Evolutionary conservation across 1,139 yeast species (phyloP).

Genomic region (Magnusiomyces suaveolens): DNA sequence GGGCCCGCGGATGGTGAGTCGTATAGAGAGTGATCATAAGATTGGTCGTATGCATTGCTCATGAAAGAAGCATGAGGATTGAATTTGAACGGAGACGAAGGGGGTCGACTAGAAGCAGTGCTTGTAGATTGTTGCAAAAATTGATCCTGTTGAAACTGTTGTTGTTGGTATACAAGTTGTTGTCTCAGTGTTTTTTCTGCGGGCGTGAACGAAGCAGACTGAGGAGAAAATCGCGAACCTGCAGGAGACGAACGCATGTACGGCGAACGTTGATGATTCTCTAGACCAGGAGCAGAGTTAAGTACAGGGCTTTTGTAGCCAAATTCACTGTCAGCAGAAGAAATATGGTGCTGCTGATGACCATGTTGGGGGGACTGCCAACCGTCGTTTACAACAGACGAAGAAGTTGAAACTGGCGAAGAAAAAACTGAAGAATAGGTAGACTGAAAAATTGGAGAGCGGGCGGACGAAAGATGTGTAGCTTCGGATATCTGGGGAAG

Average conservation of each 20-base stretch:
- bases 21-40: background rate
- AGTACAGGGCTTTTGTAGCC: constrained; percentile 8
- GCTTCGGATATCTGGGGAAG: constrained; percentile 2
- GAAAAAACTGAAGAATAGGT: constrained; percentile 11
- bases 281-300: constrained; percentile 1
- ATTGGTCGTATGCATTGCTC: background rate
- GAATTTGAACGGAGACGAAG: background rate
- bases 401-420: constrained; percentile 11
- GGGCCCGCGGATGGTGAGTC: background rate
- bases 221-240: constrained; percentile 8
- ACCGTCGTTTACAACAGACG: constrained; percentile 4
- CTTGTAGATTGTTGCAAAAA: background rate
- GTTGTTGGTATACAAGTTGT: constrained; percentile 15
- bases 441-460: constrained; percentile 8
- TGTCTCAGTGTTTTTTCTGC: constrained; percentile 12
- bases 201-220: background rate
- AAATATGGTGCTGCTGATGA: background rate
- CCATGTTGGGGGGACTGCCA: constrained; percentile 9
- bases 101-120: background rate
- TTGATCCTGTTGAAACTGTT: background rate
- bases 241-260: constrained; percentile 7
- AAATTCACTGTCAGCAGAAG: constrained; percentile 5
- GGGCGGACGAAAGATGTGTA: constrained; percentile 3
- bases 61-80: background rate
- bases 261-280: constrained; percentile 5